Evolutionary conservation across 805 yeast genomes (phyloP), one percentile per base, ranked within the genome.

Genomic region (Ogataea nitratoaversa): DNA sequence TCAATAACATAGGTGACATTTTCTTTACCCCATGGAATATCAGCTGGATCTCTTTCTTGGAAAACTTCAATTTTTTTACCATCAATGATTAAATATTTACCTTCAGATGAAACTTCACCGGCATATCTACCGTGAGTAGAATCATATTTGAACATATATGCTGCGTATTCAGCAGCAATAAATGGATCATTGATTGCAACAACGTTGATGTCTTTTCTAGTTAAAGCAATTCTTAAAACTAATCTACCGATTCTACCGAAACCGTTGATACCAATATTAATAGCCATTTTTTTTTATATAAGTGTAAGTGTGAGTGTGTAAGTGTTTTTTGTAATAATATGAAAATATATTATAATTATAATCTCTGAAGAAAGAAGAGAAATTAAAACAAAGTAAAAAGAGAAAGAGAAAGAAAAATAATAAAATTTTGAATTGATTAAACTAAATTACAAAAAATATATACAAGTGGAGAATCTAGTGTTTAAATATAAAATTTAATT

Each of bases 181-280:
- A 85, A 87, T 49, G 96, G 96, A 68, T 88, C 93, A 68, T 88
- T 88, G 77, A 88, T 72, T 53, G 95, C 95, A 51, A 85, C 86
- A 51, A 88, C 83, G 58, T 84, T 76, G 60, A 88, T 82, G 70
- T 82, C 89, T 43, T 72, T 66, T 78, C 87, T 79, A 46, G 66
- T 52, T 52, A 86, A 70, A 49, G 95, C 95, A 63, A 84, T 76
- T 75, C 95, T 82, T 59, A 87, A 72, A 51, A 82, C 95, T 57
- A 86, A 78, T 72, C 95, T 86, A 54, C 95, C 95, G 62, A 86
- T 86, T 72, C 95, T 82, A 61, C 95, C 95, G 83, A 86, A 86
- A 59, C 95, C 95, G 80, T 86, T 86, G 67, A 86, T 87, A 72
- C 95, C 95, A 67, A 86, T 76, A 59, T 76, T 81, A 65, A 77